phyloP scores from a whole-genome alignment of 176 grass and related monocot genomes.

The Sorghum bicolor region Sorghum_bicolor_NCBIv3 NC_012877.2:46335501-46336000 shows the following conservation, averaged over 20 bases:
- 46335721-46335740: not conserved
- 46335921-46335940: not conserved
- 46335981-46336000: not conserved
- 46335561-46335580: not conserved
- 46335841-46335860: conserved; percentile 13
- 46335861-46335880: conserved; percentile 24
- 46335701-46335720: not conserved
- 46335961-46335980: not conserved
- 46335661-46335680: not conserved
- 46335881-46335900: conserved; percentile 28
- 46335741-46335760: not conserved
- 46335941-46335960: not conserved
- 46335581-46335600: not conserved
- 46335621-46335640: not conserved
- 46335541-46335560: not conserved
- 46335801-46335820: not conserved
- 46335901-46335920: not conserved
- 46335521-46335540: not conserved
- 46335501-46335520: not conserved
- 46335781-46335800: not conserved
- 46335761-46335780: not conserved
- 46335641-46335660: not conserved
- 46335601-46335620: not conserved
- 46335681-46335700: not conserved
- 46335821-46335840: not conserved